Conservation (phyloP, 176 grass and related monocot genomes). For the Dactylis glomerata region DNA sequence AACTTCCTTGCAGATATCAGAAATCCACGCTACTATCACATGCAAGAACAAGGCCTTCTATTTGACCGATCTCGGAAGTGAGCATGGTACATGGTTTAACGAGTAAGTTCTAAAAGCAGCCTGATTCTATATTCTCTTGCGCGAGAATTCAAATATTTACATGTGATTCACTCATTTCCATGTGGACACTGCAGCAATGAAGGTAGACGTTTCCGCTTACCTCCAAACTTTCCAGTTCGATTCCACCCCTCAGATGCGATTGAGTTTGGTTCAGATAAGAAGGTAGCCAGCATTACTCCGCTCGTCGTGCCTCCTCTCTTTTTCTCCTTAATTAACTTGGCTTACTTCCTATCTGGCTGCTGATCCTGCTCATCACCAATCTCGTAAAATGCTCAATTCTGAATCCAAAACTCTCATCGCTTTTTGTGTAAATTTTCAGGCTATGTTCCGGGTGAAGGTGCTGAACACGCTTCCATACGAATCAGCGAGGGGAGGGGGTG, state of each 20-base stretch:
- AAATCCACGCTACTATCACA: slow-evolving; percentile 74
- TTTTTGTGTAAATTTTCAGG: slow-evolving; percentile 37
- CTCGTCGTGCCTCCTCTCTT: background rate
- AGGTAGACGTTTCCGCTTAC: slow-evolving; percentile 58
- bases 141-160: background rate
- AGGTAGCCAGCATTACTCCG: slow-evolving; percentile 34
- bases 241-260: slow-evolving; percentile 72
- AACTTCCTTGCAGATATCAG: slow-evolving; percentile 57
- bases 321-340: background rate
- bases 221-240: slow-evolving; percentile 78
- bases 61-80: slow-evolving; percentile 71
- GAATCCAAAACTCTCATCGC: background rate
- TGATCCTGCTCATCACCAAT: background rate
- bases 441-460: slow-evolving; percentile 82
- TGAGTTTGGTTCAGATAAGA: slow-evolving; percentile 87
- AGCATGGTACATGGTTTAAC: slow-evolving; percentile 84
- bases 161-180: slow-evolving; percentile 12
- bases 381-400: background rate
- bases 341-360: background rate
- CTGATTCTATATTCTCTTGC: background rate
- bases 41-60: slow-evolving; percentile 88
- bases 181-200: slow-evolving; percentile 62
- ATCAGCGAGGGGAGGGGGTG: slow-evolving; percentile 24
- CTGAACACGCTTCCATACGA: slow-evolving; percentile 60
- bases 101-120: slow-evolving; percentile 58